Percentiles rank a stretch among this genome's conserved stretches.
These are phyloP conservation scores for Microdochium paspali DNA, from an alignment of 2,329 filamentous ascomycete species.

Conservation along the genomic window DNA sequence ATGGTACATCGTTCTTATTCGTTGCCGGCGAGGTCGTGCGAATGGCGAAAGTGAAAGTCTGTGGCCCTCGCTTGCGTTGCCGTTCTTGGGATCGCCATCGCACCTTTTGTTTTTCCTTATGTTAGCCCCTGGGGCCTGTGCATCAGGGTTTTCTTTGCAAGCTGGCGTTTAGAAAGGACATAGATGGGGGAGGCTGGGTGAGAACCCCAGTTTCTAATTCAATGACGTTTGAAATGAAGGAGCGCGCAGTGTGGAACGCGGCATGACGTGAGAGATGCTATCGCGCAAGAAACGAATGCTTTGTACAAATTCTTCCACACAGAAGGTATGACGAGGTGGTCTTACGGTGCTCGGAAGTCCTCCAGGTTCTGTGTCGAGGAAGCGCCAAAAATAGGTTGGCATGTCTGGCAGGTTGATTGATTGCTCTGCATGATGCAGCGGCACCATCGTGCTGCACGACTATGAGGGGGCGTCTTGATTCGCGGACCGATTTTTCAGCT, in stretches of 20 bases:
- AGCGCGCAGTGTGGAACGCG: not conserved
- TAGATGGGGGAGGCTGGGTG: conserved; percentile 16
- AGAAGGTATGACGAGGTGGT: no score
- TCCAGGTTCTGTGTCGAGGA: no score
- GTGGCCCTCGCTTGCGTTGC: not conserved
- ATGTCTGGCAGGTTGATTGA: no score
- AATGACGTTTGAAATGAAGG: conserved; percentile 1
- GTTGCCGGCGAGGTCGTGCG: conserved; percentile 7
- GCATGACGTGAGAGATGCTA: not conserved
- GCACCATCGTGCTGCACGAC: no score
- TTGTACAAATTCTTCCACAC: no score
- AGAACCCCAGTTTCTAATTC: conserved; percentile 14
- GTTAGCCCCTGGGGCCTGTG: conserved; percentile 3
- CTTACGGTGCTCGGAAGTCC: no score
- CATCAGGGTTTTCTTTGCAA: conserved; percentile 9
- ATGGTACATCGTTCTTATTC: conserved; percentile 6
- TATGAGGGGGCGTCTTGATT: no score
- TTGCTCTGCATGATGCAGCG: no score
- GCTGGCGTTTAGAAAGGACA: conserved; percentile 22
- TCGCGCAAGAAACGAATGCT: not conserved
- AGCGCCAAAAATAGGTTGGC: no score
- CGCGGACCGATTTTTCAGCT: no score
- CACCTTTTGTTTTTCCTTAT: not conserved
- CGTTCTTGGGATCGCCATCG: not conserved
- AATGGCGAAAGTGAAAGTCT: no score